phyloP scores from a whole-genome alignment of 176 grass and related monocot genomes.

The Rhynchospora tenuis region DNA sequence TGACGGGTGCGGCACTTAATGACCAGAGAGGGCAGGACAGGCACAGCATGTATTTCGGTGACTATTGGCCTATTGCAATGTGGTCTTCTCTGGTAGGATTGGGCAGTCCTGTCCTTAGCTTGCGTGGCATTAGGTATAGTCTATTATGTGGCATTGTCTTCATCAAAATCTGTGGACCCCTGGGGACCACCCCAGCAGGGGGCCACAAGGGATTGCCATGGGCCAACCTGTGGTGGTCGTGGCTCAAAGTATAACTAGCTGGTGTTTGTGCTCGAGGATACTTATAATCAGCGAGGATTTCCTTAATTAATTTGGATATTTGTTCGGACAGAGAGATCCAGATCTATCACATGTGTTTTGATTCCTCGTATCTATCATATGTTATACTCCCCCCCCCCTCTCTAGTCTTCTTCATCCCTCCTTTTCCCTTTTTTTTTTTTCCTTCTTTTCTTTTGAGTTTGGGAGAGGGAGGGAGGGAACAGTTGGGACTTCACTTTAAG shows the following conservation, averaged over 20 bases:
- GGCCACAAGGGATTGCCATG: slow-evolving; percentile 55
- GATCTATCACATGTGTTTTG: neutral
- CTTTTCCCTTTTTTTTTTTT: neutral
- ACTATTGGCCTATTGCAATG: slow-evolving; percentile 77
- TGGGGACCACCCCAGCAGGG: slow-evolving; percentile 40
- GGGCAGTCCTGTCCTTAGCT: slow-evolving; percentile 74
- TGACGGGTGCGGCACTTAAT: slow-evolving; percentile 77
- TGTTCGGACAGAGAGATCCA: neutral
- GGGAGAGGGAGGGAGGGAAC: no score
- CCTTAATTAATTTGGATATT: slow-evolving; percentile 30
- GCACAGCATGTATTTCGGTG: slow-evolving; percentile 92
- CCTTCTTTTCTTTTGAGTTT: neutral
- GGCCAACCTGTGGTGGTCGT: slow-evolving; percentile 69
- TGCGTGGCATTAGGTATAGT: slow-evolving; percentile 75
- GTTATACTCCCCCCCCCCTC: no score
- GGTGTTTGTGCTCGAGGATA: slow-evolving; percentile 93
- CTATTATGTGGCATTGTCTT: slow-evolving; percentile 65
- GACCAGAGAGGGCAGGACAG: slow-evolving; percentile 72
- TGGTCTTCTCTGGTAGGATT: slow-evolving; percentile 84
- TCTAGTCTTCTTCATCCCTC: neutral
- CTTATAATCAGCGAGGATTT: slow-evolving; percentile 77
- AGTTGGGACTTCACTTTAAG: neutral
- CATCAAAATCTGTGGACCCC: slow-evolving; percentile 30
- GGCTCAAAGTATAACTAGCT: slow-evolving; percentile 54
- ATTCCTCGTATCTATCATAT: neutral